A percentile compares a stretch with the other conserved stretches of the same genome.
phyloP scores from a whole-genome alignment of 371 early-diverging fungal species.

The Mortierella sp. region DNA sequence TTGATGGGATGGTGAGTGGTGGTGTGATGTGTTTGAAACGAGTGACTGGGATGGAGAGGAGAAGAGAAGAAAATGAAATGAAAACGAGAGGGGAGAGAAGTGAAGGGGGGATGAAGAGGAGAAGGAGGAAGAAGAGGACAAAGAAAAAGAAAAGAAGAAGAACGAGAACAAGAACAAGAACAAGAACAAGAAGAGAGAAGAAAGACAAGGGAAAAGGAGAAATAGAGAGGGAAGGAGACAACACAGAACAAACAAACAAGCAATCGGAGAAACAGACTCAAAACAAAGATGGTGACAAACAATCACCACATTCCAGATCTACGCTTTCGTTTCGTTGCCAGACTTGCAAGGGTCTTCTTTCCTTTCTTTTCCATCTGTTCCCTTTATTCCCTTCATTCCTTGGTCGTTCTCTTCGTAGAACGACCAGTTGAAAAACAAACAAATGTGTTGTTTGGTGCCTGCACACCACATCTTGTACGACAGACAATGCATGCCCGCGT shows the following conservation, averaged over 20 bases:
- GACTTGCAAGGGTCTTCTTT: too few relatives aligned
- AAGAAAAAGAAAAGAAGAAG: not conserved
- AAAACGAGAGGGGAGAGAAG: not conserved
- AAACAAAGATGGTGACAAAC: too few relatives aligned
- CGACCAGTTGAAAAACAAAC: not conserved
- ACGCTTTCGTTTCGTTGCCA: too few relatives aligned
- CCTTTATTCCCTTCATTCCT: not conserved
- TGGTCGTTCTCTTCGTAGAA: not conserved
- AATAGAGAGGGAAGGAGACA: not conserved
- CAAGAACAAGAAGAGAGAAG: too few relatives aligned
- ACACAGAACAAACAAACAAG: too few relatives aligned
- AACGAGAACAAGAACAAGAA: too few relatives aligned
- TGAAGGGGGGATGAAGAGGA: not conserved
- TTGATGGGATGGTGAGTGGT: not conserved
- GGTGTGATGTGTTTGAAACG: not conserved
- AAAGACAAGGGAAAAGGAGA: too few relatives aligned
- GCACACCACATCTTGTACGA: not conserved
- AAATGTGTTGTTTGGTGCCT: not conserved
- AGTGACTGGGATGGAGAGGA: not conserved
- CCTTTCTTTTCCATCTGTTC: not conserved
- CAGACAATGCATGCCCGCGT: not conserved
- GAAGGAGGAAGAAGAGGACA: not conserved
- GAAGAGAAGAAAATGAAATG: not conserved
- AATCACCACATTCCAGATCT: not conserved
- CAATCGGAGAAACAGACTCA: not conserved